Evolutionary conservation across 2,329 filamentous ascomycete species (phyloP), one percentile per base, ranked within the genome.

Genomic region (Cyphellophora europaea): DNA sequence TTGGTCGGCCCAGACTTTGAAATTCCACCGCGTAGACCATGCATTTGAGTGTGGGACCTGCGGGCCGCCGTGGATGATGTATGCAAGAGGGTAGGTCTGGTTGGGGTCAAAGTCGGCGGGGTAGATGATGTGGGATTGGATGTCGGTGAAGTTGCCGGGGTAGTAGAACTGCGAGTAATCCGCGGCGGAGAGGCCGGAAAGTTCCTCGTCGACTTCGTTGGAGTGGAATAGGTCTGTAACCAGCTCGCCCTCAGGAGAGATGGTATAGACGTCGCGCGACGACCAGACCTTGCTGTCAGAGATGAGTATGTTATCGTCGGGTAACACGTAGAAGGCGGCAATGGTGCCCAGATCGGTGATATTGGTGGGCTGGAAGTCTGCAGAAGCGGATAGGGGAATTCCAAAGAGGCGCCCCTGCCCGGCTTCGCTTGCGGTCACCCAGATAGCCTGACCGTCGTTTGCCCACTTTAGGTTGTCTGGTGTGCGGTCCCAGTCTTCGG

Each of bases 21-120:
- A 80, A 53, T 93, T 93, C 86, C 86, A 93, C 12, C 86, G 69
- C 2, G 79, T 86, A 54, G 73, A 81, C 83, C 85, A 93, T 17
- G 70, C 66, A 50, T 91, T 80, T 19, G 58, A 63, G 79, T 82
- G 89, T 0, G 82, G 74, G 14, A 78, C 74, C 55, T 91, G 83
- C 0, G 85, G 85, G 0, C 86, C 86, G 36, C 86, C 86, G 51
- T 93, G 86, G 43, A 93, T 82, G 27, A 88, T 63, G 53, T 87
- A 79, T 2, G 81, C 75, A 4, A 93, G 66, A 0, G 86, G 86
- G 50, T 89, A 93, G 44, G 74, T 86, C 57, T 85, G 80, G 12
- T 58, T 65, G 6, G 69, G 58, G 50, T 83, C 71, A 52, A 89
- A 93, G 48, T 71, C 53, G 19, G 61, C 58, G 45, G 70, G 61